Evolutionary conservation across 163 green algal genomes (phyloP).

Genomic region (Chlorella variabilis): DNA sequence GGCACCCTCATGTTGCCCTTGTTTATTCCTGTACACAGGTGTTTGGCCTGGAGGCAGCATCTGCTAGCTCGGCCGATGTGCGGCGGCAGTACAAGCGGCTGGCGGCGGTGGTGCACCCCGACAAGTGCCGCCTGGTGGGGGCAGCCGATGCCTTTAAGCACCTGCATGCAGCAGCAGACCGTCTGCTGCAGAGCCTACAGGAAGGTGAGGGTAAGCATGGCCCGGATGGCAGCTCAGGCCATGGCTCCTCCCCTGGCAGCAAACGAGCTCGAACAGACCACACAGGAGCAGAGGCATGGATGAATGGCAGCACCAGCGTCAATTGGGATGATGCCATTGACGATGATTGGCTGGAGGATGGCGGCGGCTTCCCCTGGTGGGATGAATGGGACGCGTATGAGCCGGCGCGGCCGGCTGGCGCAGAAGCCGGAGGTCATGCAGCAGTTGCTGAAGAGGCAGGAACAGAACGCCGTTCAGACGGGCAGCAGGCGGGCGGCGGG

Average conservation of each 20-base stretch:
- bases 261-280: background rate
- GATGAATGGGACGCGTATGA: background rate
- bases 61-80: background rate
- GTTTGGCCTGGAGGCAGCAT: background rate
- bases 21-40: conserved; percentile 1
- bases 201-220: background rate
- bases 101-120: conserved; percentile 59
- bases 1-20: no score
- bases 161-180: conserved; percentile 28
- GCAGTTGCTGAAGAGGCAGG: background rate
- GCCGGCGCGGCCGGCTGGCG: background rate
- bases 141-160: conserved; percentile 50
- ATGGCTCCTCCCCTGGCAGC: background rate
- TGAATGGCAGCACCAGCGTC: background rate
- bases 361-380: conserved; percentile 32
- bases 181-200: conserved; percentile 11
- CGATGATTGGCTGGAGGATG: background rate
- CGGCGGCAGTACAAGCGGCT: conserved; percentile 48
- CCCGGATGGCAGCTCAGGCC: background rate
- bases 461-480: no score
- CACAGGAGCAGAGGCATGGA: no score
- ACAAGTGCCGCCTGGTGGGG: conserved; percentile 53
- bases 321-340: background rate
- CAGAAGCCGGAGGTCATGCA: background rate
- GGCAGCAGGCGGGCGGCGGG: background rate